Evolutionary conservation across 2,329 filamentous ascomycete genomes (phyloP), one percentile per base, ranked within the genome.

Genomic region (Alternaria sp.): DNA sequence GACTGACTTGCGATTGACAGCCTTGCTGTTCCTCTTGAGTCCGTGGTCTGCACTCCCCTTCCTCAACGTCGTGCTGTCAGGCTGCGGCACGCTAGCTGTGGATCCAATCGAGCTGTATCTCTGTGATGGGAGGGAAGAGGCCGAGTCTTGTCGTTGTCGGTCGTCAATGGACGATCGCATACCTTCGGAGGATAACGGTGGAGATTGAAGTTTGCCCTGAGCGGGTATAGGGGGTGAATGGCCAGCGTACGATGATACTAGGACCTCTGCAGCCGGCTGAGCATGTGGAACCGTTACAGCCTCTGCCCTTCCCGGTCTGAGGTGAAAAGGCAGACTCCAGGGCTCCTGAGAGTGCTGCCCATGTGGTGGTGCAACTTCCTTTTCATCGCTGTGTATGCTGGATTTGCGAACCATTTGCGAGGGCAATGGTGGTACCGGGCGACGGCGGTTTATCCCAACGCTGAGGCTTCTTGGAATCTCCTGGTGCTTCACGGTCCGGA

Each of bases 401-500:
- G 21, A 26, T 13, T 54, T 0, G 15, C 59, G 36, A 0, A 17
- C 36, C 5, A 28, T 8, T n/a, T 9, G n/a, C 6, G 28, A 54
- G 26, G 59, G 62, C 12, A 59, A 4, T 10, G 50, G 45, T 8
- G 66, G 57, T 21, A 57, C 44, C 19, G 46, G 45, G 32, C 44
- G 62, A 40, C 47, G 46, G 45, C 45, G 54, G 9, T 52, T 13
- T n/a, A 51, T 10, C 2, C 59, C 59, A 36, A 17, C 45, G 9
- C 57, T 58, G 1, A 66, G 47, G 26, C 59, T 60, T 5, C 28
- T 5, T 19, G 61, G 64, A 21, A 61, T 19, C 10, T 49, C 46
- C 13, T 47, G 60, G 17, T 66, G 62, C 44, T 65, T 67, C 6
- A 71, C 64, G 2, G 69, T 69, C 11, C 60, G 51, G 26, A 69